phyloP scores from a whole-genome alignment of 1,139 yeast genomes.

The Taphrina betulina region DNA sequence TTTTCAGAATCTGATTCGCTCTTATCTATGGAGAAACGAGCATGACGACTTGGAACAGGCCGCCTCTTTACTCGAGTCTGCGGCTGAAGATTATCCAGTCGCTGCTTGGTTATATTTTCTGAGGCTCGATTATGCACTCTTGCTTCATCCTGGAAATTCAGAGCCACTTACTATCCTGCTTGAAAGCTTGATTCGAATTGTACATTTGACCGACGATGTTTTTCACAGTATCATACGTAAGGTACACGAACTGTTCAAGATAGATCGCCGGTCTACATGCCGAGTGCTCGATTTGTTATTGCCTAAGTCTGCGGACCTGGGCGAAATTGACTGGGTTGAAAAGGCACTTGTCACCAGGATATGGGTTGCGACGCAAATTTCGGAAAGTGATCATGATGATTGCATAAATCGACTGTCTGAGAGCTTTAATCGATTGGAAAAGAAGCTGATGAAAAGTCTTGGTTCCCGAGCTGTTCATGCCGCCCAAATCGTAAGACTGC shows the following conservation, averaged over 20 bases:
- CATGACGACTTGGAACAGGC: slow-evolving; percentile 7
- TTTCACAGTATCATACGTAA: slow-evolving; percentile 7
- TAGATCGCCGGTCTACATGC: slow-evolving; percentile 6
- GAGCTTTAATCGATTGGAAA: slow-evolving; percentile 27
- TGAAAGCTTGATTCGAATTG: slow-evolving; percentile 26
- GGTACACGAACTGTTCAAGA: slow-evolving; percentile 9
- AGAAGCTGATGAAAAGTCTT: slow-evolving; percentile 19
- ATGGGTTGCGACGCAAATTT: slow-evolving; percentile 23
- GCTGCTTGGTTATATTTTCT: slow-evolving; percentile 22
- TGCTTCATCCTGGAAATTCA: background rate
- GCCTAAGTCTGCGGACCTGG: slow-evolving; percentile 17
- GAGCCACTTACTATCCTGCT: slow-evolving; percentile 6
- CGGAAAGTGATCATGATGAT: slow-evolving; percentile 3
- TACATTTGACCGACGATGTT: slow-evolving; percentile 3
- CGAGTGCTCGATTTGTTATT: slow-evolving; percentile 12
- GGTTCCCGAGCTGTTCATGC: slow-evolving; percentile 31
- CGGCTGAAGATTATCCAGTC: slow-evolving; percentile 20
- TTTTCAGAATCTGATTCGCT: slow-evolving; percentile 15
- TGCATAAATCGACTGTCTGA: background rate
- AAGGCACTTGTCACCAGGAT: slow-evolving; percentile 34
- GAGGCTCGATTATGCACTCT: slow-evolving; percentile 1
- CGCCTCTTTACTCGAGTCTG: slow-evolving; percentile 9
- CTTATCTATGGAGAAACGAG: slow-evolving; percentile 7
- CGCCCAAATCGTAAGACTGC: slow-evolving; percentile 35
- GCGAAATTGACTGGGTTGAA: slow-evolving; percentile 31